phyloP scores from a whole-genome alignment of 805 yeast species.

The Yamadazyma kitorensis region DNA sequence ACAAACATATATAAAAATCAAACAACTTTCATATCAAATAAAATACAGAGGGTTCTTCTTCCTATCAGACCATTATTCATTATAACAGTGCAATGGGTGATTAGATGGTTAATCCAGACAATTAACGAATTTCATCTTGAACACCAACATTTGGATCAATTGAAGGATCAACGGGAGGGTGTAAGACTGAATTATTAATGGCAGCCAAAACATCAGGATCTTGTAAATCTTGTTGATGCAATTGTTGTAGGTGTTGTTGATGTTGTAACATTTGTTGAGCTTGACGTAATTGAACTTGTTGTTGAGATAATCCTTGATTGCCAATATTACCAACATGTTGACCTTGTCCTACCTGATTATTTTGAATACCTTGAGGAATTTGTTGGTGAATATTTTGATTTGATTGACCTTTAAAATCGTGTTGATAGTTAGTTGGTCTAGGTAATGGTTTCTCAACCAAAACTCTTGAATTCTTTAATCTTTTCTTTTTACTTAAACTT shows the following conservation, averaged over 20 bases:
- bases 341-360: slow-evolving; percentile 1
- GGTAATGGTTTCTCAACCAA: slow-evolving; percentile 43
- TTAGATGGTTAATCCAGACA: no score
- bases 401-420: background rate
- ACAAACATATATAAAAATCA: no score
- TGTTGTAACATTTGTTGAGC: slow-evolving; percentile 9
- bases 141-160: slow-evolving; percentile 41
- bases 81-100: no score
- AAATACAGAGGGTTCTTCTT: no score
- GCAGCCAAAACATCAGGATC: slow-evolving; percentile 45
- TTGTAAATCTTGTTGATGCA: slow-evolving; percentile 23
- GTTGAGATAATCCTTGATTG: background rate
- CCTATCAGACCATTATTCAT: no score
- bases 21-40: no score
- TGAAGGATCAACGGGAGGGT: slow-evolving; percentile 38
- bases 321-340: no score
- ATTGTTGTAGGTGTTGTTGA: slow-evolving; percentile 19
- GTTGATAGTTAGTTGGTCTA: slow-evolving; percentile 9
- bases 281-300: slow-evolving; percentile 9
- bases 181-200: slow-evolving; percentile 23
- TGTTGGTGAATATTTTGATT: slow-evolving; percentile 13
- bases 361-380: background rate
- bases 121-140: no score
- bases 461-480: slow-evolving; percentile 37
- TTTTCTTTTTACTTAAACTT: slow-evolving; percentile 32